phyloP scores from a whole-genome alignment of 2,329 filamentous ascomycete genomes.

The Grosmannia penicillata region DNA sequence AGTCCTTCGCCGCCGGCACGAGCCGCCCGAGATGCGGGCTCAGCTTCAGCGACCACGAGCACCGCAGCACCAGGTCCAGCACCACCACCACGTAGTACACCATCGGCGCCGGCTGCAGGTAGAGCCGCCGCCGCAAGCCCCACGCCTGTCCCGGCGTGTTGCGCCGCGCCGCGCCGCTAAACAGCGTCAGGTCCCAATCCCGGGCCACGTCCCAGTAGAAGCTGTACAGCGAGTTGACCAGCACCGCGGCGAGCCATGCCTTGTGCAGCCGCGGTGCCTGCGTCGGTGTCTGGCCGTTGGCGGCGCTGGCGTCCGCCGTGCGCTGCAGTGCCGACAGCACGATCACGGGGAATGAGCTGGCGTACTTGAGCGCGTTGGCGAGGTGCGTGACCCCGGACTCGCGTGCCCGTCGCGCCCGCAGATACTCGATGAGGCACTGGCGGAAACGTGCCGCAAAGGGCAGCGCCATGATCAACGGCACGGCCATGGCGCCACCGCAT shows the following conservation, averaged over 20 bases:
- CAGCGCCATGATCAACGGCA: slow-evolving; percentile 71
- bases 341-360: slow-evolving; percentile 86
- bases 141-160: slow-evolving; percentile 53
- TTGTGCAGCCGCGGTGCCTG: slow-evolving; percentile 29
- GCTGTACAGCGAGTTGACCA: slow-evolving; percentile 81
- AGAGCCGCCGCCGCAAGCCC: slow-evolving; percentile 60
- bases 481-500: slow-evolving; percentile 65
- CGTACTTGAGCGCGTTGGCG: slow-evolving; percentile 89
- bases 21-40: slow-evolving; percentile 70
- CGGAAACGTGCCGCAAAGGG: slow-evolving; percentile 77
- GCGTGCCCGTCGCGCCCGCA: slow-evolving; percentile 49
- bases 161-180: slow-evolving; percentile 40
- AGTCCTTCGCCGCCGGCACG: slow-evolving; percentile 45
- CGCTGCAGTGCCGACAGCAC: slow-evolving; percentile 63
- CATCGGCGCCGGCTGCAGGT: slow-evolving; percentile 49
- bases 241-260: slow-evolving; percentile 56
- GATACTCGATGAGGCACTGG: slow-evolving; percentile 83
- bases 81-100: slow-evolving; percentile 74
- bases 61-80: slow-evolving; percentile 68
- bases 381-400: slow-evolving; percentile 65
- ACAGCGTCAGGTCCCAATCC: slow-evolving; percentile 89
- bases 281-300: not conserved
- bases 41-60: slow-evolving; percentile 84
- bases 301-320: slow-evolving; percentile 29
- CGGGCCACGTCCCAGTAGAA: slow-evolving; percentile 97